phyloP scores from a whole-genome alignment of 306 rosid genomes.

The Castanea sativa region DNA sequence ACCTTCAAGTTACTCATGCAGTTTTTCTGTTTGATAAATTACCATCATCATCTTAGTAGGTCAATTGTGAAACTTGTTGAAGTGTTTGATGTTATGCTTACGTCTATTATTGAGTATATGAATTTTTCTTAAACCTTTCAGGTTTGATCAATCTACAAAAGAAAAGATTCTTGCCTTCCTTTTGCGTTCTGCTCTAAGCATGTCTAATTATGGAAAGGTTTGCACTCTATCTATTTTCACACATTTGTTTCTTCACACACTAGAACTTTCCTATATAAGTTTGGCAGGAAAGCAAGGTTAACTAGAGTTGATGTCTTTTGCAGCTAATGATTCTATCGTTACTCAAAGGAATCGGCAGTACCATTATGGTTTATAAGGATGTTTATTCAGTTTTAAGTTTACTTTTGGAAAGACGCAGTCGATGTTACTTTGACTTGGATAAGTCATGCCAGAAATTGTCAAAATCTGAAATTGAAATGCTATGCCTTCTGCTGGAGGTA shows the following conservation, averaged over 20 bases:
- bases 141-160: slow-evolving; percentile 78
- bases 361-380: slow-evolving; percentile 46
- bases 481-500: slow-evolving; percentile 86
- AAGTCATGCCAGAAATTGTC: slow-evolving; percentile 46
- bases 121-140: slow-evolving; percentile 24
- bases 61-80: neutral
- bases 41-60: neutral
- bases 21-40: neutral
- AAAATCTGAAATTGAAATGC: slow-evolving; percentile 54
- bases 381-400: slow-evolving; percentile 48
- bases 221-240: slow-evolving; percentile 23
- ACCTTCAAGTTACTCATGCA: neutral
- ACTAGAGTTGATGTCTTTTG: slow-evolving; percentile 25
- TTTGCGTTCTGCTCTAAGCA: slow-evolving; percentile 61
- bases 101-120: neutral
- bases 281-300: neutral
- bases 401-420: slow-evolving; percentile 50
- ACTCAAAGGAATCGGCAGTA: slow-evolving; percentile 74
- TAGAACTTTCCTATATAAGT: neutral
- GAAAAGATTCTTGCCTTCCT: slow-evolving; percentile 59
- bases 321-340: slow-evolving; percentile 81
- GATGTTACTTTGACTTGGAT: slow-evolving; percentile 30
- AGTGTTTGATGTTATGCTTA: neutral
- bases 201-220: slow-evolving; percentile 84
- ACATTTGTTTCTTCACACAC: neutral